Conservation (phyloP, 2,329 filamentous ascomycete genomes). For the Lasiodiplodia hormozganensis region DNA sequence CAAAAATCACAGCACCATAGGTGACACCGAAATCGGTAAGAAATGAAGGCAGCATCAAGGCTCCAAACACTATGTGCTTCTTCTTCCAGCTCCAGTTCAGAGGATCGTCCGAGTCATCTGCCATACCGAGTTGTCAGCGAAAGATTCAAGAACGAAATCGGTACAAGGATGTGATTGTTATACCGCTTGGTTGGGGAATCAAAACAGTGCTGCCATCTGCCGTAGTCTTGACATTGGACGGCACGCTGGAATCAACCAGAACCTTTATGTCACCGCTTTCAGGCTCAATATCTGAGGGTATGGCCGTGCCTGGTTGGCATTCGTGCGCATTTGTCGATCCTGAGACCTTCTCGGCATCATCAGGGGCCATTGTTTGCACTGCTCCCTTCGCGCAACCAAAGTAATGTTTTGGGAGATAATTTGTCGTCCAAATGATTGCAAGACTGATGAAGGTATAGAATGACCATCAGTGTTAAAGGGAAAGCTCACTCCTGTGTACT, state of each 20-base stretch:
- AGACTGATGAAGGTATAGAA: neutral
- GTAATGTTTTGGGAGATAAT: neutral
- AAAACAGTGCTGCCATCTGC: slow-evolving; percentile 53
- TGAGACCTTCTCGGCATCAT: neutral
- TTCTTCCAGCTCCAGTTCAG: slow-evolving; percentile 42
- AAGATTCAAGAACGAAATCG: neutral
- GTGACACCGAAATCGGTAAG: slow-evolving; percentile 35
- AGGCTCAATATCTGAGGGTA: neutral
- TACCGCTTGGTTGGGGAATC: slow-evolving; percentile 60
- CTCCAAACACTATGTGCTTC: slow-evolving; percentile 36
- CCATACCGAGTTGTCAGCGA: neutral
- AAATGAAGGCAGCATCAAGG: slow-evolving; percentile 33
- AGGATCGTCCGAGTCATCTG: slow-evolving; percentile 38
- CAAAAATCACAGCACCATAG: slow-evolving; percentile 30
- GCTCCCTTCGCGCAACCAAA: neutral
- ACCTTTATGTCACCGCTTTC: slow-evolving; percentile 4
- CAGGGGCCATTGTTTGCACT: neutral
- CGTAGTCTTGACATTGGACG: slow-evolving; percentile 42
- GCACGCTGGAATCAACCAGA: neutral
- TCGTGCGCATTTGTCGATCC: neutral
- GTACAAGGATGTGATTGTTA: neutral
- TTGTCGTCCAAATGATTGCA: neutral
- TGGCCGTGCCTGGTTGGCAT: neutral
- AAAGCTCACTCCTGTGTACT: neutral
- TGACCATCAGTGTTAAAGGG: neutral